Evolutionary conservation across 768 basidiomycete species (phyloP), one percentile per base, ranked within the genome.

Genomic region (Hericium coralloides): DNA sequence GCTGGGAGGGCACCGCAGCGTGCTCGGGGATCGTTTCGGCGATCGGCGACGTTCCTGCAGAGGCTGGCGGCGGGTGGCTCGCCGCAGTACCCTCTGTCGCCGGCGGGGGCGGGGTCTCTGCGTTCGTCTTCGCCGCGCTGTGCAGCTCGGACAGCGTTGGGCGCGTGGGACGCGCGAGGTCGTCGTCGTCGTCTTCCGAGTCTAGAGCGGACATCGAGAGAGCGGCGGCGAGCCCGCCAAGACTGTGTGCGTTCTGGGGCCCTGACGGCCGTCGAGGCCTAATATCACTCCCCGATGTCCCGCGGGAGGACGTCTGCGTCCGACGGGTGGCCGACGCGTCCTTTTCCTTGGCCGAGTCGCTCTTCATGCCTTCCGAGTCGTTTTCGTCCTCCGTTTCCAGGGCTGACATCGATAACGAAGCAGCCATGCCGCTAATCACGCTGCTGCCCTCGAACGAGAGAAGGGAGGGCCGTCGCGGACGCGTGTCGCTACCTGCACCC

Each of bases 301-400:
- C 23, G 8, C 49, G 49, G 2, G 49, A 49, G 12, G 20, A 23
- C 14, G 26, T 23, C 12, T 8, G 23, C 6, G 43, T 45, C 20
- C 43, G 43, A n/a, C 43, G 43, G 8, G n/a, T 2, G 8, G 20
- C 43, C 10, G 49, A 12, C 49, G 49, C 49, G 4, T 26, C 38
- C 41, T 22, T 37, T 14, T 49, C 36, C 26, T 17, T 54, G 12
- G 23, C 36, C 5, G 56, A 57, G 15, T 63, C 58, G 20, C 61
- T 56, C 59, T 68, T 68, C 10, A 62, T 60, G 36, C 60, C 58
- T 45, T 57, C 49, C 1, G 49, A 61, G 7, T 64, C 63, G n/a
- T 63, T 65, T 3, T 63, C 56, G 5, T 63, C 61, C 20, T 71
- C 64, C 7, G 67, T 58, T 48, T 67, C 70, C 17, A 78, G 66